phyloP scores from a whole-genome alignment of 169 alveolate species.

The Miamiensis avidus region DNA sequence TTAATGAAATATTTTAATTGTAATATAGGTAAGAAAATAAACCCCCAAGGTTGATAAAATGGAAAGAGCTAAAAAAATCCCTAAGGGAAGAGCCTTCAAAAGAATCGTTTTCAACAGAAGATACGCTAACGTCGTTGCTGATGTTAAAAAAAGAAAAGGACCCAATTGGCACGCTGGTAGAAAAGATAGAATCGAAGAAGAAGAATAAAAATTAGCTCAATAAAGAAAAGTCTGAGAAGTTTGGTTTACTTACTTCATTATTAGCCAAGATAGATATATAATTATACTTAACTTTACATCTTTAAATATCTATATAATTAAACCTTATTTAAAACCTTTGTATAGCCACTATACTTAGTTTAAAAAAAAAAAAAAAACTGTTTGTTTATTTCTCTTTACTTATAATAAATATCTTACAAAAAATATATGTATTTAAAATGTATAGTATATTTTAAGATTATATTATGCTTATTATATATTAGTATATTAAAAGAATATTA shows the following conservation, averaged over 20 bases:
- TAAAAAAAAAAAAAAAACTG: no score
- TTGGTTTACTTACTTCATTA: background rate
- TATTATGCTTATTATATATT: no score
- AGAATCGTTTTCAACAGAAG: conserved; percentile 46
- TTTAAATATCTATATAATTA: no score
- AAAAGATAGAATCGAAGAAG: conserved; percentile 43
- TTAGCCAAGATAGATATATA: no score
- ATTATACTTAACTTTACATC: no score
- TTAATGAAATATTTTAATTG: background rate
- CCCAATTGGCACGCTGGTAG: conserved; percentile 58
- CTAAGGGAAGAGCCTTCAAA: conserved; percentile 47
- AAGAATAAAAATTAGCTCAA: conserved; percentile 14
- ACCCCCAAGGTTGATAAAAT: conserved; percentile 50
- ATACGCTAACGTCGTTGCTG: conserved; percentile 20
- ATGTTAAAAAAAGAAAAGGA: conserved; percentile 39
- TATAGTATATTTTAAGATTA: no score
- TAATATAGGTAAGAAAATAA: conserved; percentile 38
- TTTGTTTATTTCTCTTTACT: no score
- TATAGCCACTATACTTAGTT: no score
- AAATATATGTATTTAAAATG: no score
- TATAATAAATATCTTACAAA: no score
- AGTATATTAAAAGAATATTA: no score
- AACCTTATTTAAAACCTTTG: no score
- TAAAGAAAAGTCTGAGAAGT: conserved; percentile 18
- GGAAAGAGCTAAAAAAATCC: conserved; percentile 38